Base-by-base conservation (phyloP, 2,329 filamentous ascomycete species). In the Fusarium sp. region DNA sequence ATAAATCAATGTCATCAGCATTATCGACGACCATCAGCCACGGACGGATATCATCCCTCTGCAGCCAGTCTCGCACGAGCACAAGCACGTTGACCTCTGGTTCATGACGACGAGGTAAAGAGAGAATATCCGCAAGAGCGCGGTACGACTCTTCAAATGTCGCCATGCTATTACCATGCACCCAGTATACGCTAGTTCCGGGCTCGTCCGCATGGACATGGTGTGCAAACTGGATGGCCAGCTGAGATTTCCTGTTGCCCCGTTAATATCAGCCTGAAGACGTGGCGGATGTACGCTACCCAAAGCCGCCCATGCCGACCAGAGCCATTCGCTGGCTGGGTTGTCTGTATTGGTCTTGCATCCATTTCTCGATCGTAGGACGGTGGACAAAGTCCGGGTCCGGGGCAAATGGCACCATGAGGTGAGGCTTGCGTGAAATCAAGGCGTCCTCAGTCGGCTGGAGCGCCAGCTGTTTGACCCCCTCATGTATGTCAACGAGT, bases 211-310 rank as follows among this genome's bases (percentile, higher is more conserved):
- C 63, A 60, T 68, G 72, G 26, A 71, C 60, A 49, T 59, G 69
- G 52, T 82, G 77, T 9, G 73, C 74, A 56, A 80, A 81, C 71
- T 81, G 74, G 56, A 82, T 80, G 20, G 77, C 78, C 39, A 76
- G 36, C 44, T 76, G 68, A 11, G 72, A 74, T 67, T 75, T 75
- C 14, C 74, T 75, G 14, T 50, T 14, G 6, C 10, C 1, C n/a
- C 14, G 14, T 55, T 17, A 55, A 7, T 11, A 6, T 3, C 5
- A 13, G 2, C 17, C 5, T 22, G 6, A 24, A 20, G 15, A 7
- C 13, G 4, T 10, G 6, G 7, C 2, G 8, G 17, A 7, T 6
- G 22, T 42, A 13, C 10, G 7, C 6, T 48, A 56, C 42, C 43
- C 53, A 17, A 56, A 49, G n/a, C 42, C 43, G 2, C 78, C 79